Evolutionary conservation across 2,329 filamentous ascomycete species (phyloP).

Genomic region (Botrytis galanthina): DNA sequence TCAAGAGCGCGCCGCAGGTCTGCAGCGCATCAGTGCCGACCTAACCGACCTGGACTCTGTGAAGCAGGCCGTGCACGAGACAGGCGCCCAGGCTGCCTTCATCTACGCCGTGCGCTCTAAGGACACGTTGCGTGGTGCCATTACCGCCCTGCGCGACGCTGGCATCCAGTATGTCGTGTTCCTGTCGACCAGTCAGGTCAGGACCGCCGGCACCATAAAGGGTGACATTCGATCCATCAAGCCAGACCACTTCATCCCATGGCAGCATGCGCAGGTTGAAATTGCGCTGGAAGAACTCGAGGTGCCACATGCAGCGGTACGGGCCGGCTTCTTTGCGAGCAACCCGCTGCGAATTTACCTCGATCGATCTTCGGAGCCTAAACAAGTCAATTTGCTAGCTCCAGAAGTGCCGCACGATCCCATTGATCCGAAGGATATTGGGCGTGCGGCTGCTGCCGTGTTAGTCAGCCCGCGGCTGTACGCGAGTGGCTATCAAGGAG

Average conservation of each 20-base stretch:
- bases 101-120: conserved; percentile 43
- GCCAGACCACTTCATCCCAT: conserved; percentile 40
- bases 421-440: conserved; percentile 47
- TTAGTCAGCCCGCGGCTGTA: conserved; percentile 7
- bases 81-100: conserved; percentile 48
- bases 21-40: conserved; percentile 45
- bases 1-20: conserved; percentile 37
- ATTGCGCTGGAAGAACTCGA: conserved; percentile 42
- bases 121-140: conserved; percentile 43
- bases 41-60: conserved; percentile 45
- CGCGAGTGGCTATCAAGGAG: conserved; percentile 8
- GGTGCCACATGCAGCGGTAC: conserved; percentile 42
- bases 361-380: conserved; percentile 34
- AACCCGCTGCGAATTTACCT: conserved; percentile 40
- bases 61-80: conserved; percentile 41
- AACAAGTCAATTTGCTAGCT: conserved; percentile 37
- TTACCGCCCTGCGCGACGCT: conserved; percentile 45
- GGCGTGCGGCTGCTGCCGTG: conserved; percentile 41
- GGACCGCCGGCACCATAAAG: conserved; percentile 6
- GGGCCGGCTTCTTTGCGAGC: conserved; percentile 46
- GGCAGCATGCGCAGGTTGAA: conserved; percentile 47
- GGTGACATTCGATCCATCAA: conserved; percentile 35
- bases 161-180: conserved; percentile 48
- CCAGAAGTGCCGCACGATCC: conserved; percentile 41
- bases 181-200: conserved; percentile 44